Conservation (phyloP, 768 basidiomycete genomes). For the Collybia nuda region DNA sequence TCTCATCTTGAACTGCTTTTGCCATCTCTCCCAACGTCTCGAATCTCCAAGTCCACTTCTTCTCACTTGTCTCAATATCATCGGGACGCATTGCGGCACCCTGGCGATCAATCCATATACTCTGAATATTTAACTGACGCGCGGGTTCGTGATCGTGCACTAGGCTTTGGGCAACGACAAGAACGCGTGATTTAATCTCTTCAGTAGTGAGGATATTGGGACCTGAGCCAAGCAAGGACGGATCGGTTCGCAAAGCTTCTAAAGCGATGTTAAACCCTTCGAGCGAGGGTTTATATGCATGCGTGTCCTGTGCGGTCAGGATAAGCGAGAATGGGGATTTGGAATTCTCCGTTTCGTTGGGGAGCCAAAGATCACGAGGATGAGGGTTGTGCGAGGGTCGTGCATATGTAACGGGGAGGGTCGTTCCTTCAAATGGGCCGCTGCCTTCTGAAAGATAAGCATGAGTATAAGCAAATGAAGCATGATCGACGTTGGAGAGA, state of each 20-base stretch:
- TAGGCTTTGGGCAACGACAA: constrained; percentile 69
- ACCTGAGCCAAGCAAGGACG: constrained; percentile 32
- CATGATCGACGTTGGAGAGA: constrained; percentile 73
- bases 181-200: constrained; percentile 44
- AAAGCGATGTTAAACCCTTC: constrained; percentile 53
- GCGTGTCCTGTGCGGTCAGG: constrained; percentile 70
- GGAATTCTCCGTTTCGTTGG: constrained; percentile 35
- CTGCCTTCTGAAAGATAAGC: constrained; percentile 47
- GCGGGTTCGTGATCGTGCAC: constrained; percentile 68
- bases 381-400: constrained; percentile 29
- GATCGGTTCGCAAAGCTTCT: constrained; percentile 39
- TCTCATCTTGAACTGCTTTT: constrained; percentile 50
- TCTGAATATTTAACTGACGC: constrained; percentile 49
- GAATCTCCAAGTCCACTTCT: constrained; percentile 52
- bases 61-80: constrained; percentile 27
- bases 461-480: constrained; percentile 62
- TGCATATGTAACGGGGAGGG: constrained; percentile 21
- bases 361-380: constrained; percentile 41
- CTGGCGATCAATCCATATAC: constrained; percentile 68
- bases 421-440: constrained; percentile 10
- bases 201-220: constrained; percentile 18
- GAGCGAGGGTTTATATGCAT: constrained; percentile 70
- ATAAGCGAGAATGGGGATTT: constrained; percentile 65
- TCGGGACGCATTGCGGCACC: constrained; percentile 41
- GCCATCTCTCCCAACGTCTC: constrained; percentile 62